Percentiles rank a stretch among this genome's conserved stretches.
Conservation (phyloP, 140 eudicot species). For the Bidens hawaiensis region DNA sequence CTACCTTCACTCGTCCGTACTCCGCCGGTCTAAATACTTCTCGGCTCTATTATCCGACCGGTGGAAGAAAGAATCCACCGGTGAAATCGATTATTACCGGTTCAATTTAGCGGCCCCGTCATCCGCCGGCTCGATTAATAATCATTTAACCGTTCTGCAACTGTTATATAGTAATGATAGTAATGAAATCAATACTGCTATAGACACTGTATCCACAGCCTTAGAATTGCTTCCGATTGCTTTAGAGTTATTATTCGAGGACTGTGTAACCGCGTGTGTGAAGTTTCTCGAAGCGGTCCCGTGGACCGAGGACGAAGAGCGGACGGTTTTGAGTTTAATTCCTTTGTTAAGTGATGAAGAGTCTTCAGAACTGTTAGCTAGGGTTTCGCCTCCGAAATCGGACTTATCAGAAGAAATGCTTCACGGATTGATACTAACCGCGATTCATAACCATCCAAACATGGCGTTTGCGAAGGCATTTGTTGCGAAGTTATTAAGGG, state of each 20-base stretch:
- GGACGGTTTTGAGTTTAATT: constrained; percentile 36
- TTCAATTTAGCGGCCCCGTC: constrained; percentile 50
- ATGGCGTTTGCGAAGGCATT: constrained; percentile 86
- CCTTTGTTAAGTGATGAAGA: constrained; percentile 66
- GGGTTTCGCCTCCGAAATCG: constrained; percentile 47
- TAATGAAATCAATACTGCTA: constrained; percentile 31
- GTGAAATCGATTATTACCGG: constrained; percentile 23
- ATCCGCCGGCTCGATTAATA: constrained; percentile 36
- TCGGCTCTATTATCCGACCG: constrained; percentile 80
- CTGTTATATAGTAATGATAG: constrained; percentile 57
- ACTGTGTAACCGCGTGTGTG: constrained; percentile 68
- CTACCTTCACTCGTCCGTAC: constrained; percentile 55
- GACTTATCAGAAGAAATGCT: constrained; percentile 77
- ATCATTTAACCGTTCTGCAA: constrained; percentile 49
- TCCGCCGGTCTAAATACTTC: constrained; percentile 63
- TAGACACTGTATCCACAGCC: constrained; percentile 42
- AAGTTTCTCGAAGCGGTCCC: constrained; percentile 82
- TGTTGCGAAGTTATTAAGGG: constrained; percentile 80
- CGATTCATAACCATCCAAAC: constrained; percentile 58
- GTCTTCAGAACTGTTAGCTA: constrained; percentile 53
- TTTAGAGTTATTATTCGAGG: constrained; percentile 70
- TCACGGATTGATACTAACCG: constrained; percentile 55
- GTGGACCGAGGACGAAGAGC: constrained; percentile 87
- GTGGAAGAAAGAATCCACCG: constrained; percentile 44
- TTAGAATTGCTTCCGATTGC: constrained; percentile 66